Evolutionary conservation across 2,329 filamentous ascomycete species (phyloP).

Genomic region (Aspergillus calidoustus): DNA sequence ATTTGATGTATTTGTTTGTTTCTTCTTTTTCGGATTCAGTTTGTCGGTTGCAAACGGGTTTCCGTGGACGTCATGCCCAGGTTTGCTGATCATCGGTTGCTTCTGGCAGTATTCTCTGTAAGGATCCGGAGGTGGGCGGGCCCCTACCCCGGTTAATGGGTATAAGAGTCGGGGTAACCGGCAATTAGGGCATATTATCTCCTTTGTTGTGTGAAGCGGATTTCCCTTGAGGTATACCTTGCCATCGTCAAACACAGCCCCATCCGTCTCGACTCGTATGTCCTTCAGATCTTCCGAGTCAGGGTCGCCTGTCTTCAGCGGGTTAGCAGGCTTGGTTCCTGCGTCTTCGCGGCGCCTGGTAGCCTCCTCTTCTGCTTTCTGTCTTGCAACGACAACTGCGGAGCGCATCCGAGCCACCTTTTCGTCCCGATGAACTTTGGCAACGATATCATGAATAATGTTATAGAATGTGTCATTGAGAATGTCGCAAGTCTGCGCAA

Average conservation of each 20-base stretch:
- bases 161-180: slow-evolving; percentile 64
- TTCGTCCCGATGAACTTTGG: slow-evolving; percentile 63
- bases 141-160: slow-evolving; percentile 57
- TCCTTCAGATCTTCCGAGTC: slow-evolving; percentile 41
- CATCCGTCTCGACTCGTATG: slow-evolving; percentile 54
- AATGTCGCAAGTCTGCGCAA: slow-evolving; percentile 49
- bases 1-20: slow-evolving; percentile 39
- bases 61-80: slow-evolving; percentile 67
- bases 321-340: slow-evolving; percentile 36
- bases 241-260: slow-evolving; percentile 58
- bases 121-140: slow-evolving; percentile 54
- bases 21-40: slow-evolving; percentile 53
- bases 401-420: slow-evolving; percentile 64
- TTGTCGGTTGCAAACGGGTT: slow-evolving; percentile 50
- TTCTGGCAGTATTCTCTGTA: slow-evolving; percentile 62
- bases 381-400: slow-evolving; percentile 49
- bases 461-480: slow-evolving; percentile 63
- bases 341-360: slow-evolving; percentile 36
- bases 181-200: slow-evolving; percentile 65
- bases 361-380: slow-evolving; percentile 49
- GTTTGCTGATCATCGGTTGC: slow-evolving; percentile 61
- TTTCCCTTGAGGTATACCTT: slow-evolving; percentile 61
- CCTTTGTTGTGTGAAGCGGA: slow-evolving; percentile 61
- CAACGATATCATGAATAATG: slow-evolving; percentile 63
- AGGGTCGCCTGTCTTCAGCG: slow-evolving; percentile 38